Evolutionary conservation across 2,329 filamentous ascomycete genomes (phyloP).

Genomic region (Cladosporium sp.): DNA sequence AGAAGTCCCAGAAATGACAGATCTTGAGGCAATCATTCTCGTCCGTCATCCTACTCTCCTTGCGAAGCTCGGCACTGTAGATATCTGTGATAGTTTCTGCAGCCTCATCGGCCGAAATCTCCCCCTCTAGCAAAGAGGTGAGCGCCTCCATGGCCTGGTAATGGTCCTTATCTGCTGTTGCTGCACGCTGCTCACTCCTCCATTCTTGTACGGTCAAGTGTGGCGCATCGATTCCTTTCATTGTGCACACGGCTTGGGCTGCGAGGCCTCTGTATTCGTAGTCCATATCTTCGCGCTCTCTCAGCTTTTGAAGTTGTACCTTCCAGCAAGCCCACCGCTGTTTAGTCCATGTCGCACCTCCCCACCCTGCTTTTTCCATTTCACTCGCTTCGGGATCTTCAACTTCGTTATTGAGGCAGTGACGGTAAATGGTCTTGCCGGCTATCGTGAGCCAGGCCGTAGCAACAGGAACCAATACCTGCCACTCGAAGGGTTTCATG

Average conservation of each 20-base stretch:
- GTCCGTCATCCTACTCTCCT: too few species aligned
- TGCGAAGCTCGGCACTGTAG: too few species aligned
- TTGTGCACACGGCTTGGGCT: neutral
- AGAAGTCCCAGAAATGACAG: neutral
- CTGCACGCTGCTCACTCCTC: too few species aligned
- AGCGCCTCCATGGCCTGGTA: too few species aligned
- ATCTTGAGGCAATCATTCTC: neutral
- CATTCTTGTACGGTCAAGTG: too few species aligned
- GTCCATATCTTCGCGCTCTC: neutral
- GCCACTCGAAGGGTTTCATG: neutral
- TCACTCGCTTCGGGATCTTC: neutral
- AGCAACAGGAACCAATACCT: neutral
- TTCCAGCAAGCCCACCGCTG: neutral
- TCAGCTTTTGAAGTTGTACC: neutral
- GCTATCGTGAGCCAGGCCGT: neutral
- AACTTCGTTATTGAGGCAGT: neutral
- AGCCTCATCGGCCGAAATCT: too few species aligned
- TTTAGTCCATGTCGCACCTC: neutral
- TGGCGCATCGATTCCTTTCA: neutral
- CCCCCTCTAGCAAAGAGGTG: too few species aligned
- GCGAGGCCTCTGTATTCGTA: neutral
- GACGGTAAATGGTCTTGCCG: neutral
- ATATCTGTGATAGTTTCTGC: too few species aligned
- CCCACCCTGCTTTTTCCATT: neutral
- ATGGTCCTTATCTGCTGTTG: too few species aligned